Conservation (phyloP, 2,329 filamentous ascomycete species). For the Pestalotiopsis sp. region DNA sequence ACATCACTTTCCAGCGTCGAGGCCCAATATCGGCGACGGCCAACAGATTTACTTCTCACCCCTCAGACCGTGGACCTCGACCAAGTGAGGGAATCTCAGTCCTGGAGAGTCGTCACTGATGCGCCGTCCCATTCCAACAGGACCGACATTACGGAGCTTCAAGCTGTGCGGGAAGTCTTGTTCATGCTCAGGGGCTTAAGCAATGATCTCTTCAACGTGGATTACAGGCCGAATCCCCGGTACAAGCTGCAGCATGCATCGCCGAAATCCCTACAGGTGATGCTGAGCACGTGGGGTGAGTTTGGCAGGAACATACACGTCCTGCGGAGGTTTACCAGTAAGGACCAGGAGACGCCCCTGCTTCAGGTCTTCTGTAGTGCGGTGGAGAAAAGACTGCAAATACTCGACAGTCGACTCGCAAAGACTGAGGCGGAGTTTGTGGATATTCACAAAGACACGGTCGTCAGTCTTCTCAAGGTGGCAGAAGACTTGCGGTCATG, state of each 20-base stretch:
- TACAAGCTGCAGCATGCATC: conserved; percentile 52
- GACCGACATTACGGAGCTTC: conserved; percentile 67
- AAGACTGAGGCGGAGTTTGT: conserved; percentile 63
- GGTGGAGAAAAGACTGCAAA: conserved; percentile 55
- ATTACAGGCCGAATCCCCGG: conserved; percentile 38
- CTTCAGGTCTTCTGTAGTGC: conserved; percentile 73
- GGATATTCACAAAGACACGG: conserved; percentile 49
- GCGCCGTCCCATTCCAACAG: conserved; percentile 5
- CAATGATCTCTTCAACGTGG: conserved; percentile 67
- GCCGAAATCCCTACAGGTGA: conserved; percentile 50
- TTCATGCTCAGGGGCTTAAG: conserved; percentile 84
- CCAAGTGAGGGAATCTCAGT: conserved; percentile 42
- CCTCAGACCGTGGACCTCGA: conserved; percentile 37
- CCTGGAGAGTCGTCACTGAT: conserved; percentile 40
- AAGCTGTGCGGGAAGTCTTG: conserved; percentile 74
- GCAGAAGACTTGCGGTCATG: conserved; percentile 56
- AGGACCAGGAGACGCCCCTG: conserved; percentile 53
- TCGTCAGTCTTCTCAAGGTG: conserved; percentile 69
- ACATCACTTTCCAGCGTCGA: conserved; percentile 37
- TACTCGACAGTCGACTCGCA: conserved; percentile 62
- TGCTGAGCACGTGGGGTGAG: conserved; percentile 49
- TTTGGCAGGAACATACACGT: conserved; percentile 46
- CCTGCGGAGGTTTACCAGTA: conserved; percentile 45
- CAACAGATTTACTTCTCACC: conserved; percentile 37
- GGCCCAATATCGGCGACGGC: conserved; percentile 26